Evolutionary conservation across 2,329 filamentous ascomycete species (phyloP).

Genomic region (Penicillium sp.): DNA sequence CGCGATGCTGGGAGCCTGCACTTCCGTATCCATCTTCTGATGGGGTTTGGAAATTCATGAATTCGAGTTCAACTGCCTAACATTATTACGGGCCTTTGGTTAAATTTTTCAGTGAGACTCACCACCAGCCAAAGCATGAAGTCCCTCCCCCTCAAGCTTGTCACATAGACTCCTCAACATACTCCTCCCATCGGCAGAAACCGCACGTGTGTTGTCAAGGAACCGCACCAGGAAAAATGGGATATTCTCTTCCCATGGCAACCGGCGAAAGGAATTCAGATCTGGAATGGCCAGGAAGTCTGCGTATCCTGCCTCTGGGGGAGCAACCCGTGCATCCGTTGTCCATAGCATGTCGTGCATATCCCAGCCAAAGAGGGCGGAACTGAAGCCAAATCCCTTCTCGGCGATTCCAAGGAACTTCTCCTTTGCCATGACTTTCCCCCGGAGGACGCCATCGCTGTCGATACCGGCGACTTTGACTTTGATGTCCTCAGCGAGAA

Average conservation of each 20-base stretch:
- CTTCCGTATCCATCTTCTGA: constrained; percentile 27
- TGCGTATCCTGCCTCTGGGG: constrained; percentile 81
- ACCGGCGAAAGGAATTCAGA: constrained; percentile 68
- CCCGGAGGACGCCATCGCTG: constrained; percentile 78
- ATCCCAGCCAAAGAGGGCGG: constrained; percentile 90
- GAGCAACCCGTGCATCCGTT: constrained; percentile 63
- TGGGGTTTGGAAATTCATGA: constrained; percentile 45
- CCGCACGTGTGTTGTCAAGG: constrained; percentile 65
- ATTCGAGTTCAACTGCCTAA: constrained; percentile 77
- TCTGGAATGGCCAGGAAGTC: constrained; percentile 80
- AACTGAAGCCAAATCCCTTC: constrained; percentile 84
- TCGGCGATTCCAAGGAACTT: constrained; percentile 79
- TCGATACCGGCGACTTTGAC: constrained; percentile 85
- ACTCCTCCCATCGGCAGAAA: constrained; percentile 74
- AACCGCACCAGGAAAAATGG: constrained; percentile 82
- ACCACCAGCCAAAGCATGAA: constrained; percentile 86
- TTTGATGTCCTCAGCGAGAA: constrained; percentile 67
- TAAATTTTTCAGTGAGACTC: constrained; percentile 29
- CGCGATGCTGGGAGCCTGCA: constrained; percentile 78
- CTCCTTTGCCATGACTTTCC: constrained; percentile 85
- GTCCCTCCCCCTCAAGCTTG: constrained; percentile 62
- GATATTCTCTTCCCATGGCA: constrained; percentile 83
- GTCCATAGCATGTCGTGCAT: constrained; percentile 87
- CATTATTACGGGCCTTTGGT: constrained; percentile 1
- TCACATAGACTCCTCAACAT: constrained; percentile 64